A percentile compares a stretch with the other conserved stretches of the same genome.
Evolutionary conservation across 139 green algal species (phyloP).

Genomic region (Volvox africanus): DNA sequence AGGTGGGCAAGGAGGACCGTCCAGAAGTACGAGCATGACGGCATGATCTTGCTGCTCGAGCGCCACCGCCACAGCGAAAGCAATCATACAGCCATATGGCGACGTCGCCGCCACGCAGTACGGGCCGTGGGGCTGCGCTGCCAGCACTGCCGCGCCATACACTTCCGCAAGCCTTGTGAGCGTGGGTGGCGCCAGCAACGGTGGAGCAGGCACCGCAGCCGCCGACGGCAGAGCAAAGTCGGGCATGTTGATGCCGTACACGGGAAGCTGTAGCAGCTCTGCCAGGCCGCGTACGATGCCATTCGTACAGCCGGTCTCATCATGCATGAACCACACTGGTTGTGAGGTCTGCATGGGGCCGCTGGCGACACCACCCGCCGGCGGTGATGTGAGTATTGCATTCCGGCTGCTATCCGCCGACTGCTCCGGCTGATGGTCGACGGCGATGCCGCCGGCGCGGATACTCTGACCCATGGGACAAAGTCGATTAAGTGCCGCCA

Average conservation of each 20-base stretch:
- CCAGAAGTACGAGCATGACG: constrained; percentile 74
- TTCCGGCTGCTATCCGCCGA: neutral
- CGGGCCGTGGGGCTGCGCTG: constrained; percentile 69
- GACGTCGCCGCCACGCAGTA: constrained; percentile 72
- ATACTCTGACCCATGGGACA: constrained; percentile 27
- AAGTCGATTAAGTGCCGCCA: constrained; percentile 37
- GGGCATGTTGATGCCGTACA: constrained; percentile 57
- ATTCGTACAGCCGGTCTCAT: constrained; percentile 64
- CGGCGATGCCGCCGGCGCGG: neutral
- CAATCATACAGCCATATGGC: constrained; percentile 64
- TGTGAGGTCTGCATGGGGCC: constrained; percentile 58
- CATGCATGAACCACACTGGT: constrained; percentile 78
- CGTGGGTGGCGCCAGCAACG: constrained; percentile 44
- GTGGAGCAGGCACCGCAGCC: constrained; percentile 27
- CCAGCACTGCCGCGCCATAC: constrained; percentile 55
- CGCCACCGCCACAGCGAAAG: constrained; percentile 58
- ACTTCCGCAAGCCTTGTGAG: constrained; percentile 54
- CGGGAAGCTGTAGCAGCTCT: constrained; percentile 51
- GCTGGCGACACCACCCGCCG: neutral
- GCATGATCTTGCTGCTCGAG: constrained; percentile 61
- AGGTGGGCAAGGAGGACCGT: constrained; percentile 62
- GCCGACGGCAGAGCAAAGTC: neutral
- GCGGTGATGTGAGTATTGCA: no score
- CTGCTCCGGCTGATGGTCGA: neutral
- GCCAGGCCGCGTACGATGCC: constrained; percentile 31